Base-by-base conservation (phyloP, 805 yeast species). In the Metschnikowia anglica region DNA sequence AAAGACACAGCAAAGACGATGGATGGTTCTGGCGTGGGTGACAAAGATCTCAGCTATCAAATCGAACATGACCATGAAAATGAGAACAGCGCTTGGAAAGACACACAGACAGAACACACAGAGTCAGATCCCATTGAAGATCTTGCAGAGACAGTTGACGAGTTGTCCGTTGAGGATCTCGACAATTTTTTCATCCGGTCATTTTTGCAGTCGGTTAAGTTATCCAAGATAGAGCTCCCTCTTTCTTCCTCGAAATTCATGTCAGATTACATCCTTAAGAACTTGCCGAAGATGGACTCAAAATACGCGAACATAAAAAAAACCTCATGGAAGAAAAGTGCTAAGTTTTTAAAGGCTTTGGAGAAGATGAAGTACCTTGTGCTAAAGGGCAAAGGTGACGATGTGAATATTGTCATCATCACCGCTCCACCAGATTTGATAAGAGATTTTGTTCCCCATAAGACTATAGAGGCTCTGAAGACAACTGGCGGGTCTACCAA, bases 311-410 rank as follows among this genome's bases (percentile, higher is more conserved):
- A 77, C 51, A 75, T 85, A 45, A 90, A 89, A 62, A 84, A 80
- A 56, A 81, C 96, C 0, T 78, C 89, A 2, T 91, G 95, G 95
- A 89, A 86, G 62, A 91, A 91, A 58, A 80, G 91, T 3, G 76
- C 89, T 11, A 90, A 89, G 60, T 88, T 83, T 56, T 65, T 91
- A 41, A 91, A 88, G 58, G 81, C 85, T 5, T 88, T 90, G 82
- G 96, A 87, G 51, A 91, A 88, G 59, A 72, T 74, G 33, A 79
- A 80, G 1, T 77, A 82, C 42, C 47, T 93, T 17, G 80, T 80
- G 43, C 60, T 83, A 19, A 88, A 89, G 52, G 97, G 96, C 6
- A 86, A 88, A 56, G 93, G 83, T 28, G 97, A 90, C 45, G 95
- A 86, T 55, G 66, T 89, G 20, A 73, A 76, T 0, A 69, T 91